Evolutionary conservation across 2,329 filamentous ascomycete genomes (phyloP).

Genomic region (Sclerotinia nivalis): DNA sequence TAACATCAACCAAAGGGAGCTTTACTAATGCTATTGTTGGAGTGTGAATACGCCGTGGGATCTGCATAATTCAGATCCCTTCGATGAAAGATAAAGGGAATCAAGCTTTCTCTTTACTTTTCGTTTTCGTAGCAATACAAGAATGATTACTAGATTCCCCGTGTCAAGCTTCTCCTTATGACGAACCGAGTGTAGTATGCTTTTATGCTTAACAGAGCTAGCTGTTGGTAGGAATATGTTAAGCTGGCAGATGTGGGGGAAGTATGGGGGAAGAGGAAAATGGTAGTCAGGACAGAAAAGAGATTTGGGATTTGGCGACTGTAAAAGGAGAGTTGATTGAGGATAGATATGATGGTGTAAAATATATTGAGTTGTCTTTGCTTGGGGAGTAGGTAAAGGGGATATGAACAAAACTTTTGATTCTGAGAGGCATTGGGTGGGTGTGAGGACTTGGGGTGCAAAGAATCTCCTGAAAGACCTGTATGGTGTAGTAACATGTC

Average conservation of each 20-base stretch:
- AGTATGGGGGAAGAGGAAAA: conserved; percentile 47
- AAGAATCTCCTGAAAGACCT: neutral
- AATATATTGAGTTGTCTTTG: conserved; percentile 65
- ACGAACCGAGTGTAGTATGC: neutral
- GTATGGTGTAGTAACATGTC: no score
- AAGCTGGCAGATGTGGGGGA: conserved; percentile 54
- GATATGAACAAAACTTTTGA: conserved; percentile 56
- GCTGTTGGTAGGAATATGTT: conserved; percentile 46
- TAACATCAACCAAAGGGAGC: neutral
- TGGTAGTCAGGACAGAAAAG: conserved; percentile 46
- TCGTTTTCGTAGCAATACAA: neutral
- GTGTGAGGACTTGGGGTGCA: neutral
- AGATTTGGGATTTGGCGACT: neutral
- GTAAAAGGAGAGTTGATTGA: conserved; percentile 50
- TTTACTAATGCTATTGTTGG: neutral
- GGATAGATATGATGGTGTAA: conserved; percentile 49
- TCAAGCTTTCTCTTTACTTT: neutral
- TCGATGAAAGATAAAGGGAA: neutral
- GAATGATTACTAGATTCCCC: conserved; percentile 46
- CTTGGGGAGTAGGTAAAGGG: conserved; percentile 60
- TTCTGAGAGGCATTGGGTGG: conserved; percentile 48
- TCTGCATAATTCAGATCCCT: neutral
- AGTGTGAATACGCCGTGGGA: neutral
- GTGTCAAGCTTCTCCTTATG: conserved; percentile 39
- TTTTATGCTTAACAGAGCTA: neutral